Evolutionary conservation across 2,329 filamentous ascomycete species (phyloP).

Genomic region (Clarireedia homoeocarpa): DNA sequence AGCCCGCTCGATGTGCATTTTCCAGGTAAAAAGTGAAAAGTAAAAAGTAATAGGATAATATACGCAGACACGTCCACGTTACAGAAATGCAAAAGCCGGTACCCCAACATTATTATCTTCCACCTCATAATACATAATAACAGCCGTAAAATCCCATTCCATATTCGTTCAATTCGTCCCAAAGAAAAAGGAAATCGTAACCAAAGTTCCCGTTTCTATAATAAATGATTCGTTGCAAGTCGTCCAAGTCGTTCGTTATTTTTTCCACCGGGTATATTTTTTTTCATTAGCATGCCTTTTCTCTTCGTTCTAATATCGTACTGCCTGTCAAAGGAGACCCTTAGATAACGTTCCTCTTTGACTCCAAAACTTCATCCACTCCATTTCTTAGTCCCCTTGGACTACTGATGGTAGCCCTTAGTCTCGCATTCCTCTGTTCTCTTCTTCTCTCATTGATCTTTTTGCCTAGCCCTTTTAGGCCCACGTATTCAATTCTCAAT

Average conservation of each 20-base stretch:
- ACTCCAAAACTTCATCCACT: conserved; percentile 26
- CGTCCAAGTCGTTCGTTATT: too few relatives aligned
- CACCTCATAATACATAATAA: too few relatives aligned
- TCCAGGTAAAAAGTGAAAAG: too few relatives aligned
- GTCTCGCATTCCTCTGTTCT: conserved; percentile 49
- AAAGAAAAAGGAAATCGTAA: not conserved
- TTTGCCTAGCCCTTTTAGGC: conserved; percentile 44
- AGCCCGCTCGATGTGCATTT: too few relatives aligned
- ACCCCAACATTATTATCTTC: too few relatives aligned
- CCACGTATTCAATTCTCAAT: conserved; percentile 41
- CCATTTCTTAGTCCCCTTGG: conserved; percentile 36
- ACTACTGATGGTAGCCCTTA: conserved; percentile 52
- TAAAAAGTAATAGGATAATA: too few relatives aligned
- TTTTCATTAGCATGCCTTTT: not conserved
- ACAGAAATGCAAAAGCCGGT: too few relatives aligned
- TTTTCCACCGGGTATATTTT: not conserved
- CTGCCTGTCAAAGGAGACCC: too few relatives aligned
- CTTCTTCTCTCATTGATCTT: conserved; percentile 50
- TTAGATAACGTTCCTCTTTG: conserved; percentile 4
- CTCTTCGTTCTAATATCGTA: not conserved
- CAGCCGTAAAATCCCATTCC: too few relatives aligned
- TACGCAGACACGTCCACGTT: too few relatives aligned
- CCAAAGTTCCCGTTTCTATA: conserved; percentile 19
- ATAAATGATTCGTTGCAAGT: conserved; percentile 8
- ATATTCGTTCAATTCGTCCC: too few relatives aligned